Evolutionary conservation across 2,329 filamentous ascomycete genomes (phyloP).

Genomic region (Metarhizium rileyi): DNA sequence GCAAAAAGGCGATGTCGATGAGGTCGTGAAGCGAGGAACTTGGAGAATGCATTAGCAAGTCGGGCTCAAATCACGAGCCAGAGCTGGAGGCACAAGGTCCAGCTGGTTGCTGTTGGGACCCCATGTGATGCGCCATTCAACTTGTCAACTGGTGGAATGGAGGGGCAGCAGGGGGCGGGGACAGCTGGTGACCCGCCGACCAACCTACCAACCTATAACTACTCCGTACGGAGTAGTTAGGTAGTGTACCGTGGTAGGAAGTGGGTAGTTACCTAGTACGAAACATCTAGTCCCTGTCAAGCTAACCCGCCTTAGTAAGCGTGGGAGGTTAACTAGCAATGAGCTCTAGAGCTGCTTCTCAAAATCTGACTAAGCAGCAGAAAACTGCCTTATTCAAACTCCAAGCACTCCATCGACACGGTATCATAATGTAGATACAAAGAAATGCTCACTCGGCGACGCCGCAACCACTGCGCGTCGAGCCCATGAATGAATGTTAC

Average conservation of each 20-base stretch:
- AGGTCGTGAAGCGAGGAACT: not conserved
- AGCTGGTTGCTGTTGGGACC: not conserved
- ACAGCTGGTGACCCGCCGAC: no score
- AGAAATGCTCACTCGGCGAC: no score
- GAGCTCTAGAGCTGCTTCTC: not conserved
- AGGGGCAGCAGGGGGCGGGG: not conserved
- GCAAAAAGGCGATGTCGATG: not conserved
- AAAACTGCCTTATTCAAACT: not conserved
- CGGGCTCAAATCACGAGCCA: not conserved
- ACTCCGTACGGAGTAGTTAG: no score
- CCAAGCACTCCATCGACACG: no score
- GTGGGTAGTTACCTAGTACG: no score
- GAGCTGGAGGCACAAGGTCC: not conserved
- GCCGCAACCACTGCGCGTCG: not conserved
- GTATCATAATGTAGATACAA: no score
- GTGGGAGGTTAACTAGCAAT: no score
- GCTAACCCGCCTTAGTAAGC: no score
- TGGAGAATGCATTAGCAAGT: not conserved
- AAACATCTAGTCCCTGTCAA: no score
- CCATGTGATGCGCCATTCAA: slow-evolving; percentile 8
- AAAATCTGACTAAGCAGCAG: not conserved
- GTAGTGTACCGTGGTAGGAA: no score
- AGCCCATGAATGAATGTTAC: not conserved
- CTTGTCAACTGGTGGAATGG: not conserved
- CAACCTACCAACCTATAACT: no score